A percentile compares a stretch with the other conserved stretches of the same genome.
Conservation (phyloP, 805 yeast genomes). For the Vanderwaltozyma tropicalis region DNA sequence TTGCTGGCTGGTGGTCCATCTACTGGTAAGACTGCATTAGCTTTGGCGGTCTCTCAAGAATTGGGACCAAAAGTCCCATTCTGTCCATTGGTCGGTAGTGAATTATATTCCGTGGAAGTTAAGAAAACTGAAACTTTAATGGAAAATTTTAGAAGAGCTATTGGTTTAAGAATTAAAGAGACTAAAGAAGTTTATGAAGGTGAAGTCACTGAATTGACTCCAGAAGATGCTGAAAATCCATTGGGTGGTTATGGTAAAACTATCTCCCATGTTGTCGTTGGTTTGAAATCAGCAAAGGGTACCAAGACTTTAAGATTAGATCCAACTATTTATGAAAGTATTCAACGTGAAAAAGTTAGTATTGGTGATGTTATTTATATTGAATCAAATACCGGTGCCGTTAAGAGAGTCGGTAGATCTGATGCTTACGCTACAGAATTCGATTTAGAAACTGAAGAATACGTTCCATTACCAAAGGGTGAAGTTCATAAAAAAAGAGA, state of each 20-base stretch:
- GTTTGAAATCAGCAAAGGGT: slow-evolving; percentile 85
- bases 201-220: slow-evolving; percentile 90
- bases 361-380: slow-evolving; percentile 96
- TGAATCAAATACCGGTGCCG: slow-evolving; percentile 96
- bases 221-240: slow-evolving; percentile 94
- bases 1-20: slow-evolving; percentile 96
- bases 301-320: slow-evolving; percentile 82
- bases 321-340: slow-evolving; percentile 86
- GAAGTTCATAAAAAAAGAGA: slow-evolving; percentile 98
- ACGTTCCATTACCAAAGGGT: slow-evolving; percentile 96
- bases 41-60: slow-evolving; percentile 91
- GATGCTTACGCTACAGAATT: slow-evolving; percentile 98
- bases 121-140: slow-evolving; percentile 92
- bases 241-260: slow-evolving; percentile 97
- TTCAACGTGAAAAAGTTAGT: slow-evolving; percentile 87
- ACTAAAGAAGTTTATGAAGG: slow-evolving; percentile 97
- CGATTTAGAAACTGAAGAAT: slow-evolving; percentile 96
- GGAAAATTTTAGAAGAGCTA: slow-evolving; percentile 95
- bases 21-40: slow-evolving; percentile 95
- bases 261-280: slow-evolving; percentile 86
- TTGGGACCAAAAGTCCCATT: slow-evolving; percentile 96
- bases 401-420: slow-evolving; percentile 94
- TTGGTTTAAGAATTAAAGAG: slow-evolving; percentile 91
- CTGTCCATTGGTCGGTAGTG: slow-evolving; percentile 94
- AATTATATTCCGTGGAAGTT: slow-evolving; percentile 89